Evolutionary conservation across 2,329 filamentous ascomycete species (phyloP).

Genomic region (Parastagonospora nodorum): DNA sequence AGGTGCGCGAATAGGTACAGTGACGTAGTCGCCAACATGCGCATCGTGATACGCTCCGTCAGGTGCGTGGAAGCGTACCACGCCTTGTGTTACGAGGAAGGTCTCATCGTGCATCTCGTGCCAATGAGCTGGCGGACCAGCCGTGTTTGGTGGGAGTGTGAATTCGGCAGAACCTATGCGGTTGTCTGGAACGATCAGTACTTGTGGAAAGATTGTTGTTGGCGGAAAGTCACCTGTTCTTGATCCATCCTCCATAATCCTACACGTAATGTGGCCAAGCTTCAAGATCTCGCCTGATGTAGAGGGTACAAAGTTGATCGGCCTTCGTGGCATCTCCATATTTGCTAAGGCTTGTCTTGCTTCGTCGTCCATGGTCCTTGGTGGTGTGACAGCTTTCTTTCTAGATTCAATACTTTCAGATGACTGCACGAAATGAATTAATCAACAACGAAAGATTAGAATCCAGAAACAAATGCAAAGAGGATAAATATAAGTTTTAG

Average conservation of each 20-base stretch:
- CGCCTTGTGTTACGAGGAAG: constrained; percentile 60
- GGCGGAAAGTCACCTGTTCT: constrained; percentile 47
- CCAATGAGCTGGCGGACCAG: constrained; percentile 58
- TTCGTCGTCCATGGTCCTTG: constrained; percentile 43
- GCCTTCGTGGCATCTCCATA: constrained; percentile 49
- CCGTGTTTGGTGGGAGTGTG: constrained; percentile 54
- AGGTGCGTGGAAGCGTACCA: constrained; percentile 57
- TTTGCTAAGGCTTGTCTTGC: constrained; percentile 36
- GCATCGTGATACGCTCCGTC: constrained; percentile 54
- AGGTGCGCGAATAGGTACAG: constrained; percentile 59
- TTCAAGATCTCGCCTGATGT: constrained; percentile 56
- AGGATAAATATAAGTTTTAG: too few relatives aligned
- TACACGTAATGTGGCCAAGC: constrained; percentile 56
- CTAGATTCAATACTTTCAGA: too few relatives aligned
- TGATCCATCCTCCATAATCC: constrained; percentile 59
- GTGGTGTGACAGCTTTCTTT: not conserved
- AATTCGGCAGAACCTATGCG: constrained; percentile 55
- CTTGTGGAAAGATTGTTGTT: not conserved
- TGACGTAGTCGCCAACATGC: constrained; percentile 59
- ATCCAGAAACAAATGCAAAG: not conserved
- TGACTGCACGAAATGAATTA: too few relatives aligned
- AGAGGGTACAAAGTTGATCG: constrained; percentile 56
- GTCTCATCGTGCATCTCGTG: constrained; percentile 64
- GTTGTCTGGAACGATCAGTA: constrained; percentile 45
- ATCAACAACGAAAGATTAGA: not conserved